Conservation (phyloP, 805 yeast genomes). For the Lachancea cidri region DNA sequence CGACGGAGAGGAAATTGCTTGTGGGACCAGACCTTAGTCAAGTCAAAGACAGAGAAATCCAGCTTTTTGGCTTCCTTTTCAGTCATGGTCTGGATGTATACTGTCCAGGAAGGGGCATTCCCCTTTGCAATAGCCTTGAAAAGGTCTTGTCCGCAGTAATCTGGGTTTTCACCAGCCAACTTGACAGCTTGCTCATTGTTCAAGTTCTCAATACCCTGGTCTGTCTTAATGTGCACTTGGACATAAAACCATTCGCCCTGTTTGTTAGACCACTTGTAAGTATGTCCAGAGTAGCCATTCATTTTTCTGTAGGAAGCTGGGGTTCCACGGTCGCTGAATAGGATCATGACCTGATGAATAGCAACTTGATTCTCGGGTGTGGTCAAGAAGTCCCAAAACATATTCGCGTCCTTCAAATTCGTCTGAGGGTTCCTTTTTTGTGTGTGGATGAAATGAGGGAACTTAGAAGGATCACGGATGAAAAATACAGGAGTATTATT, state of each 20-base stretch:
- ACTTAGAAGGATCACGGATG: constrained; percentile 58
- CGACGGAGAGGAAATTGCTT: constrained; percentile 78
- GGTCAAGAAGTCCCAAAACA: constrained; percentile 81
- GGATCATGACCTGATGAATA: constrained; percentile 58
- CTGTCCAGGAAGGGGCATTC: constrained; percentile 79
- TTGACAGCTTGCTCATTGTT: constrained; percentile 63
- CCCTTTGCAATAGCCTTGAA: constrained; percentile 74
- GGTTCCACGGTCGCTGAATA: constrained; percentile 64
- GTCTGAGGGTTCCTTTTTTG: constrained; percentile 68
- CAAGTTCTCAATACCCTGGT: constrained; percentile 49
- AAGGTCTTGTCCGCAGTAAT: constrained; percentile 73
- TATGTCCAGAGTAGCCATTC: constrained; percentile 66
- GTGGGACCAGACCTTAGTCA: constrained; percentile 93
- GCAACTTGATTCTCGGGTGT: constrained; percentile 60
- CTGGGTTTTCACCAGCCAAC: constrained; percentile 74
- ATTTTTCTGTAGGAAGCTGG: constrained; percentile 50
- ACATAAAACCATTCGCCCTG: constrained; percentile 52
- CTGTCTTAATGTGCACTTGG: constrained; percentile 50
- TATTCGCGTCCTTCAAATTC: constrained; percentile 70
- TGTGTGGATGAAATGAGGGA: constrained; percentile 62
- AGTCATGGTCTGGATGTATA: constrained; percentile 82
- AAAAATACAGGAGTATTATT: constrained; percentile 68
- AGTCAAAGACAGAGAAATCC: constrained; percentile 80
- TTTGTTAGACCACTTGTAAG: constrained; percentile 54
- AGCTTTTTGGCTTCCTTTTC: constrained; percentile 68